Base-by-base conservation (phyloP, 1,139 yeast genomes). In the Taphrina populina region DNA sequence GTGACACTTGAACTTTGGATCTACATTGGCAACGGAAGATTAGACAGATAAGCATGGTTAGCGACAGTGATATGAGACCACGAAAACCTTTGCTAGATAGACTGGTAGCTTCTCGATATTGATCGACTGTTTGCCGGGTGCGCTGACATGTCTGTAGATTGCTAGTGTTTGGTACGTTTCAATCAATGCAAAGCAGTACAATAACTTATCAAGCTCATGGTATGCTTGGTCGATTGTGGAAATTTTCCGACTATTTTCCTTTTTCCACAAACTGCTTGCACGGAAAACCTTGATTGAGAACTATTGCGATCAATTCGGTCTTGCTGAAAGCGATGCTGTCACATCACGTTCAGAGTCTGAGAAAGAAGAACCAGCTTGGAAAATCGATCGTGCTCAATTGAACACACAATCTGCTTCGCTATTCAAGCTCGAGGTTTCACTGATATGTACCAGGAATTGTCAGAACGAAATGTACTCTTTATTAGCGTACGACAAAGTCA, bases 141-240 rank as follows among this genome's bases (percentile, higher is more conserved):
- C n/a, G n/a, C 40, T 35, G 15, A 35, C 21, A 8, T 35, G 7
- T 3, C 8, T 5, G n/a, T 20, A 43, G 47, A 30, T 43, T 13
- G 11, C 37, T 11, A n/a, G 15, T 30, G 19, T 43, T 15, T 43
- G 47, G 47, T 17, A n/a, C 34, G 10, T 43, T 11, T 29, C 36
- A n/a, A 30, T 30, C 23, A 20, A 43, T 20, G 21, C 47, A 15
- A 26, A 7, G 13, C 4, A 20, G 23, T 43, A 30, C 32, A 24
- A 26, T n/a, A 23, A 24, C 8, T 29, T 19, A 26, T 19, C 32
- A 10, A 26, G 37, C 10, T 19, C 10, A 20, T 4, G 15, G 6
- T 43, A 43, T 20, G 11, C 27, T 7, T 43, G 47, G 47, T 29
- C 47, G 8, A 11, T n/a, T 10, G 4, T 29, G 8, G 17, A 11